Evolutionary conservation across 345 rosid genomes (phyloP), one percentile per base, ranked within the genome.

Genomic region (Brassica rapa): DNA sequence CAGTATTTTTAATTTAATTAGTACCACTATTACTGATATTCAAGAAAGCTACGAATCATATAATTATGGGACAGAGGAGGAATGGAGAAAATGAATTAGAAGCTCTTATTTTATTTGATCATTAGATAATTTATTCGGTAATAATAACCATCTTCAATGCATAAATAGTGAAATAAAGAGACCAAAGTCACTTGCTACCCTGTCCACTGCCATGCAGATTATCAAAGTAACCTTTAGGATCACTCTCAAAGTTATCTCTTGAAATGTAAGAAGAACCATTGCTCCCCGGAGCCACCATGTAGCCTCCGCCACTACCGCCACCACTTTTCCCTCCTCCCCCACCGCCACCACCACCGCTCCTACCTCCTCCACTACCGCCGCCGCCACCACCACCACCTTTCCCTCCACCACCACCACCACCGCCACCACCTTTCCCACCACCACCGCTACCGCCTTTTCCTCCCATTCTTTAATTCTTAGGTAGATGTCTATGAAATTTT

Each of bases 211-310:
- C 62, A 75, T 74, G 72, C 15, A 80, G 72, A 69, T 70, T 75
- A 70, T 75, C 80, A 70, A 75, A 80, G 46, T 70, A 64, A 11
- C 75, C 62, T 70, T 80, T 80, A 8, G 83, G 83, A n/a, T 74
- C 62, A 55, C 56, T 74, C 57, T 80, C 79, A 64, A 70, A 80
- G 62, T 25, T 32, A 39, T 29, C 83, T 46, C 79, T 80, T 5
- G 83, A 74, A 41, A 80, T 80, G 75, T 80, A 56, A n/a, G 75
- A 23, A 2, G 78, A 53, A 2, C 83, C 76, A 29, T 11, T 23
- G 75, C 68, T 74, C 53, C 79, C 79, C 3, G 79, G 83, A 4
- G 76, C 79, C 1, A 74, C 68, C 79, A 80, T 80, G 75, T 74
- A 62, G 24, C 67, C 75, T 1, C 80, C 71, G 6, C 68, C 73